These are phyloP conservation scores for Cryptococcus wingfieldii DNA, from an alignment of 1,284 basidiomycete species.

Conservation along the genomic window DNA sequence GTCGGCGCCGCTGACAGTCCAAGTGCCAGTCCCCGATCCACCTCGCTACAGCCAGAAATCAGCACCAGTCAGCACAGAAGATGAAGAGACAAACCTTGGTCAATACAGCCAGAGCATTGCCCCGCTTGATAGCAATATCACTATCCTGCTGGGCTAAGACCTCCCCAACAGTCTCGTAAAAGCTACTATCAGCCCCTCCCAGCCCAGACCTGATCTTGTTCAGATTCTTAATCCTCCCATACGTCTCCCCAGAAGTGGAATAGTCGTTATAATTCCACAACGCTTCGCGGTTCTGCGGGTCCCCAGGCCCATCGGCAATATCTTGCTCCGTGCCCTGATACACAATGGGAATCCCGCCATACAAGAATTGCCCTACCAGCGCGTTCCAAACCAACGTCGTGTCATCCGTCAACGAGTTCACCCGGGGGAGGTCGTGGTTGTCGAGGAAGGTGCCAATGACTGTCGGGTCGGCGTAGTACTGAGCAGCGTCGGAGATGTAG, in stretches of 20 bases:
- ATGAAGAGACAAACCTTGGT: slow-evolving; percentile 59
- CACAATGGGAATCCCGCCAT: slow-evolving; percentile 55
- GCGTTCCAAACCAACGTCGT: slow-evolving; percentile 53
- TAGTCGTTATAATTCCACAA: slow-evolving; percentile 66
- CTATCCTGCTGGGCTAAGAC: slow-evolving; percentile 57
- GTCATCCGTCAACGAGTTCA: slow-evolving; percentile 55
- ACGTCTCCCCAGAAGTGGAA: slow-evolving; percentile 50
- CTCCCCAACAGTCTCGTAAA: slow-evolving; percentile 52
- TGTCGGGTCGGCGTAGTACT: slow-evolving; percentile 49
- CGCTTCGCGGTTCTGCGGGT: slow-evolving; percentile 65
- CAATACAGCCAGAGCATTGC: slow-evolving; percentile 60
- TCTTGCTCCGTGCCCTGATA: slow-evolving; percentile 71
- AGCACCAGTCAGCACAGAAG: not conserved
- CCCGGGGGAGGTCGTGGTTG: slow-evolving; percentile 72
- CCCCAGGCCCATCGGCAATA: slow-evolving; percentile 31
- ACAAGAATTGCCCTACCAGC: slow-evolving; percentile 61
- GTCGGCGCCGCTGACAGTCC: slow-evolving; percentile 14
- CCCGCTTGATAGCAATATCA: slow-evolving; percentile 65
- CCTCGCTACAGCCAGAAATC: slow-evolving; percentile 19
- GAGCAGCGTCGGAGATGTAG: slow-evolving; percentile 56
- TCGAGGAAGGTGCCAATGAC: slow-evolving; percentile 71
- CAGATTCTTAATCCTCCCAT: slow-evolving; percentile 59
- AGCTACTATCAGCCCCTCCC: slow-evolving; percentile 38
- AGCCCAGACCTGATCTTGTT: slow-evolving; percentile 69
- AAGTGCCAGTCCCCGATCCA: slow-evolving; percentile 12